These are phyloP conservation scores for Plasmopara muralis DNA, from an alignment of 352 stramenopile genomes.

Conservation along the genomic window DNA sequence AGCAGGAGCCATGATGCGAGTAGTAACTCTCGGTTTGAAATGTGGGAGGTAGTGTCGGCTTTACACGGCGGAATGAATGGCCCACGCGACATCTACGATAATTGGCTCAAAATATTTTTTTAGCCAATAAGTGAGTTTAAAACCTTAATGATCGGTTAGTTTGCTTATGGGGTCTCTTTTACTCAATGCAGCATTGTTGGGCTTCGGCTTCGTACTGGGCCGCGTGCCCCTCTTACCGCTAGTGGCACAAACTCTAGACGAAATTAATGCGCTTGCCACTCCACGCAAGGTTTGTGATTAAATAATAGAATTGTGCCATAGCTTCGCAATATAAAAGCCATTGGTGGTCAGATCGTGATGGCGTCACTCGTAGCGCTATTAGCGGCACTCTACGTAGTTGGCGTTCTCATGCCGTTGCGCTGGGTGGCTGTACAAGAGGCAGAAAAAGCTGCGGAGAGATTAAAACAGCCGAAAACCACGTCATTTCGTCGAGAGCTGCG, in stretches of 20 bases:
- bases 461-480: slow-evolving; percentile 27
- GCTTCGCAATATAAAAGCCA: not conserved
- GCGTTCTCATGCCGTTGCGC: slow-evolving; percentile 48
- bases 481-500: slow-evolving; percentile 77
- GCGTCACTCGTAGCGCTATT: slow-evolving; percentile 32
- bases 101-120: slow-evolving; percentile 33
- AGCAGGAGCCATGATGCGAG: slow-evolving; percentile 67
- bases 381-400: slow-evolving; percentile 54
- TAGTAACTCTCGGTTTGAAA: slow-evolving; percentile 86
- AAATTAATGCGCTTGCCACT: slow-evolving; percentile 35
- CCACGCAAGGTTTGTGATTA: slow-evolving; percentile 37
- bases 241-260: slow-evolving; percentile 33
- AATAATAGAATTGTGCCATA: not conserved
- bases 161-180: slow-evolving; percentile 41
- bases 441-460: slow-evolving; percentile 24
- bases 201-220: slow-evolving; percentile 55
- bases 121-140: not conserved
- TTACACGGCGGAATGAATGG: slow-evolving; percentile 29
- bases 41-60: slow-evolving; percentile 31
- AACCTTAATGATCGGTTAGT: not conserved
- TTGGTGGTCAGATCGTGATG: slow-evolving; percentile 36
- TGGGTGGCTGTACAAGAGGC: slow-evolving; percentile 16
- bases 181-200: slow-evolving; percentile 53
- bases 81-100: slow-evolving; percentile 2
- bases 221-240: slow-evolving; percentile 48